These are phyloP conservation scores for Abelmoschus esculentus DNA, from an alignment of 345 rosid species.

Conservation along the genomic window DNA sequence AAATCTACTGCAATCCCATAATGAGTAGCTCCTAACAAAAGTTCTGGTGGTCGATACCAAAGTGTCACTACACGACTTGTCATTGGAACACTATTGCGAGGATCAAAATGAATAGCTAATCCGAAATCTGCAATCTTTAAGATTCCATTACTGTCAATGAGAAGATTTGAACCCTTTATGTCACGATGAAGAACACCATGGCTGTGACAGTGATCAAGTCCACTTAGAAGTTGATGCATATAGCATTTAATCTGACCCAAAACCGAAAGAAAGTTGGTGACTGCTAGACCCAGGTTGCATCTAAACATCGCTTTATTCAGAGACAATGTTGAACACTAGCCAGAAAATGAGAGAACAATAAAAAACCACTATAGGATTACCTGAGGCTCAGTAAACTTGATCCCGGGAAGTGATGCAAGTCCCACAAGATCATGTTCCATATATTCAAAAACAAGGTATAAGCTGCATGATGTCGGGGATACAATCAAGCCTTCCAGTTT, in stretches of 20 bases:
- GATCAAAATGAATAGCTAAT: constrained; percentile 65
- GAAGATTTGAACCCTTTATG: constrained; percentile 95
- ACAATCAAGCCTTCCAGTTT: constrained; percentile 88
- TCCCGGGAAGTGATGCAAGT: constrained; percentile 68
- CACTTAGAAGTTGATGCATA: constrained; percentile 88
- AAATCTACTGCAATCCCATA: constrained; percentile 85
- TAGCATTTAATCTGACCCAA: constrained; percentile 74
- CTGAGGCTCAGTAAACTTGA: constrained; percentile 84
- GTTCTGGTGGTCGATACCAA: constrained; percentile 98
- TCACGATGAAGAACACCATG: constrained; percentile 83
- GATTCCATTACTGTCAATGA: constrained; percentile 65
- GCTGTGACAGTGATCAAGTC: constrained; percentile 82
- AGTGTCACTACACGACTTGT: constrained; percentile 96
- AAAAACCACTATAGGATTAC: constrained; percentile 26
- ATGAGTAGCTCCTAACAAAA: constrained; percentile 76
- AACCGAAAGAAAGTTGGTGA: background rate
- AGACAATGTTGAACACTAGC: too few species aligned
- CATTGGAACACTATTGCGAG: constrained; percentile 42
- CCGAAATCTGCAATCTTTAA: constrained; percentile 98
- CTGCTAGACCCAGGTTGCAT: too few species aligned
- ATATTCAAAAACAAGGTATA: constrained; percentile 90
- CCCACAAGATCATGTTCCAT: constrained; percentile 99
- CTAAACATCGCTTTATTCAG: too few species aligned
- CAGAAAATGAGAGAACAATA: background rate
- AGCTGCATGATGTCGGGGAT: constrained; percentile 58